phyloP scores from a whole-genome alignment of 2,329 filamentous ascomycete species.

The Kalmusia sp. region DNA sequence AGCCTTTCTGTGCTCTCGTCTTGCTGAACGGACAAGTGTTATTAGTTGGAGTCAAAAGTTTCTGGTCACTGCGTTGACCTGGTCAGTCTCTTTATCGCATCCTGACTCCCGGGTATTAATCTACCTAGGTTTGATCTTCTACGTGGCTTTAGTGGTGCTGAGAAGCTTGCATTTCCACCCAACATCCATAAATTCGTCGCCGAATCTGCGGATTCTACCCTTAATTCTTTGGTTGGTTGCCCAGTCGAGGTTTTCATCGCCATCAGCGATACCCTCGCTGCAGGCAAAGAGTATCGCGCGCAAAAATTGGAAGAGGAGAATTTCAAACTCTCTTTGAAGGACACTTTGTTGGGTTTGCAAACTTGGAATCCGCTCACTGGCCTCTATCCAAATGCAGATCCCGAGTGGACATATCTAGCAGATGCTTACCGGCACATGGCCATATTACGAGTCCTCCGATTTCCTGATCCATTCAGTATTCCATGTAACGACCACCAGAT shows the following conservation, averaged over 20 bases:
- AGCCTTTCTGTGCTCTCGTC: slow-evolving; percentile 17
- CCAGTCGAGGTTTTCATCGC: slow-evolving; percentile 13
- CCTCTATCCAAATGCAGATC: slow-evolving; percentile 12
- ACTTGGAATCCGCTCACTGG: slow-evolving; percentile 3
- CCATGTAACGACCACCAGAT: slow-evolving; percentile 15
- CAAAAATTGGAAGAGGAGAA: background rate
- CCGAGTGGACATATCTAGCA: slow-evolving; percentile 17
- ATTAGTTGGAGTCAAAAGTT: slow-evolving; percentile 12
- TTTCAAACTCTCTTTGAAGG: slow-evolving; percentile 7
- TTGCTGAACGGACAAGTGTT: slow-evolving; percentile 1
- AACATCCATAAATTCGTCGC: slow-evolving; percentile 7
- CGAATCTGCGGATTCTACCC: slow-evolving; percentile 1
- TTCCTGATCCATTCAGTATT: slow-evolving; percentile 14
- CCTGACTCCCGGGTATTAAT: background rate
- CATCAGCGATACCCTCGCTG: slow-evolving; percentile 12
- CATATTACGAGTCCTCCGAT: slow-evolving; percentile 16
- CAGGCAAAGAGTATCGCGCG: slow-evolving; percentile 6
- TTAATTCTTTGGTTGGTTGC: slow-evolving; percentile 18
- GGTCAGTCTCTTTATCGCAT: background rate
- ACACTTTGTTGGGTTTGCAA: slow-evolving; percentile 1
- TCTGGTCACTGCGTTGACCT: slow-evolving; percentile 19
- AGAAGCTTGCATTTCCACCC: slow-evolving; percentile 20
- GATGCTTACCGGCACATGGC: slow-evolving; percentile 18
- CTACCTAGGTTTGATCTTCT: slow-evolving; percentile 16
- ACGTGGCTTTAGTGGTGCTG: slow-evolving; percentile 23